Evolutionary conservation across 225 moss, liverwort and hornwort species (phyloP), one percentile per base, ranked within the genome.

Genomic region (Lunularia cruciata): DNA sequence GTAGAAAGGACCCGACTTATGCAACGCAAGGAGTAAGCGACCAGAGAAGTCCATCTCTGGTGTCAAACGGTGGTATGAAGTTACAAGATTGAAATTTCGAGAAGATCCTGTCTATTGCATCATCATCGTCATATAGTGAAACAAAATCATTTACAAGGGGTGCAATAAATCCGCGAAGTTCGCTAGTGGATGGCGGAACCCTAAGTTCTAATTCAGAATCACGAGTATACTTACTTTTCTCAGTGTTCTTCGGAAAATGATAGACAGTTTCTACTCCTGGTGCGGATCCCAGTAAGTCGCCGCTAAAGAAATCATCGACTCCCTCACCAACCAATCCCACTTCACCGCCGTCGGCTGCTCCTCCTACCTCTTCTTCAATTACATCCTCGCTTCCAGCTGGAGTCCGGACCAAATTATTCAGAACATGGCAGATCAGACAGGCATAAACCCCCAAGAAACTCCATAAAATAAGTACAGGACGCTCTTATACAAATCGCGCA

Each of bases 241-340:
- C 76, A 54, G 86, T 72, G 76, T 81, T 92, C 57, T 92, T 92
- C 0, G 90, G 87, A 51, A 92, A 90, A 48, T 58, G 77, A 16
- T 78, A 23, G 28, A 83, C 89, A 3, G 89, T 73, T 33, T 83
- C 83, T 40, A 96, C 92, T 12, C 87, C 90, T 0, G 76, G 71
- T 27, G 84, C 92, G 37, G 85, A 71, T 7, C 67, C 85, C 59
- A 84, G 56, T 19, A 86, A 72, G 5, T 85, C 82, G 66, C 87
- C 87, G 46, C 80, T 87, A 37, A 90, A 77, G 47, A 86, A 82
- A 55, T 67, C 86, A 23, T 79, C 70, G 0, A 81, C 72, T 45
- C 72, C 76, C 2, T 90, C 87, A 7, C 87, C 83, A 36, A 73
- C 78, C 30, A 83, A 71, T 34, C 85, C 85, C 8, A 84, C 84